Conservation (phyloP, 192 early-diverging fungal genomes). For the Backusella parvicylindrica region DNA sequence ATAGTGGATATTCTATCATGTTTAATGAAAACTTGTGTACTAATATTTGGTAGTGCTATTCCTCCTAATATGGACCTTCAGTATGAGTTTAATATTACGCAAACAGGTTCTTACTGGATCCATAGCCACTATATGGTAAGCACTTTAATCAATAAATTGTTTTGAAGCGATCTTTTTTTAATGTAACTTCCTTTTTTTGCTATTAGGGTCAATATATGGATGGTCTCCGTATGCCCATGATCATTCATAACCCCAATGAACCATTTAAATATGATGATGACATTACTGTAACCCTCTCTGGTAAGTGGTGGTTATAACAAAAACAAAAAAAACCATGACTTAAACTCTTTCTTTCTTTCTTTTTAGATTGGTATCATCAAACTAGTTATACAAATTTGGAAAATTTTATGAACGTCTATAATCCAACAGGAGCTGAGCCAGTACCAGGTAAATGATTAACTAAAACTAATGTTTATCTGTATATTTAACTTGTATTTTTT, state of each 20-base stretch:
- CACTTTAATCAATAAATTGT: not conserved
- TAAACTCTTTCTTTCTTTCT: constrained; percentile 6
- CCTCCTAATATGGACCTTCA: constrained; percentile 64
- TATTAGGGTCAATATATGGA: constrained; percentile 69
- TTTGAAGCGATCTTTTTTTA: not conserved
- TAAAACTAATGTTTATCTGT: constrained; percentile 59
- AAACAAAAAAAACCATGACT: not conserved
- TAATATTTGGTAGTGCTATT: constrained; percentile 44
- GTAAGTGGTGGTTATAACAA: constrained; percentile 24
- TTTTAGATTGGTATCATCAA: constrained; percentile 64
- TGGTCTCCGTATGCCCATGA: constrained; percentile 68
- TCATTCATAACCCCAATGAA: constrained; percentile 60
- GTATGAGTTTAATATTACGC: constrained; percentile 61
- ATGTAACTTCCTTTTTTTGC: not conserved
- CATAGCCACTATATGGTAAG: constrained; percentile 62
- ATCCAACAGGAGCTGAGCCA: constrained; percentile 74
- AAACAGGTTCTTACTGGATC: constrained; percentile 85
- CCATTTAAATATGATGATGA: constrained; percentile 72
- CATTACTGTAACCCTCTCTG: constrained; percentile 56
- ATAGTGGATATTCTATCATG: not conserved
- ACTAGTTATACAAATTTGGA: constrained; percentile 49
- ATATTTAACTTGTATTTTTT: constrained; percentile 30
- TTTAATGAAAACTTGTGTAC: not conserved
- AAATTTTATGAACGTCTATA: constrained; percentile 59
- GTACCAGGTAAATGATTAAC: constrained; percentile 41